phyloP scores from a whole-genome alignment of 2,329 filamentous ascomycete genomes.

The Hypoxylon sp. region DNA sequence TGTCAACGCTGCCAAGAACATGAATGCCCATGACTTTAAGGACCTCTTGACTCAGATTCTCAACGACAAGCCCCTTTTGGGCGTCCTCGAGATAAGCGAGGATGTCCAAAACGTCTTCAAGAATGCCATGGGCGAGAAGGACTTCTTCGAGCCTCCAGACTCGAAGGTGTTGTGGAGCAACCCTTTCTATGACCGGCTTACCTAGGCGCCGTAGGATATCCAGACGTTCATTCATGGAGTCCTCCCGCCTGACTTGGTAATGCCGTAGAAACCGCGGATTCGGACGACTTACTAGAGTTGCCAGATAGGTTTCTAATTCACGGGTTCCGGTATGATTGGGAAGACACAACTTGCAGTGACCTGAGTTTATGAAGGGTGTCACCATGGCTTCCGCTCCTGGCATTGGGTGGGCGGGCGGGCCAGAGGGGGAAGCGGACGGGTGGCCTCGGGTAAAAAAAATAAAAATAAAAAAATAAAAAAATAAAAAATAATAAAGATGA shows the following conservation, averaged over 20 bases:
- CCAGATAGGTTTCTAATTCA: no score
- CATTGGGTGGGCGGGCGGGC: no score
- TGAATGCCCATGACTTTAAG: background rate
- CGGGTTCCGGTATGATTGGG: background rate
- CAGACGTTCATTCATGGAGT: background rate
- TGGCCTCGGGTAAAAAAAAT: no score
- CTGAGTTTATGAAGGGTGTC: no score
- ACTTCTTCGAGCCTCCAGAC: background rate
- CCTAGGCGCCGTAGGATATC: background rate
- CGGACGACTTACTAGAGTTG: background rate
- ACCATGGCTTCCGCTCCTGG: no score
- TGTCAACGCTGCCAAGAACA: background rate
- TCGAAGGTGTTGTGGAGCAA: slow-evolving; percentile 21
- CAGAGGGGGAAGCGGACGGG: no score
- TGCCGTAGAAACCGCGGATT: background rate
- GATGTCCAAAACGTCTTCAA: slow-evolving; percentile 4
- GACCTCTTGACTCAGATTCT: background rate
- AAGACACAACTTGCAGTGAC: no score
- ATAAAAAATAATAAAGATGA: no score
- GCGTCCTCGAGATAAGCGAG: background rate
- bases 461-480: no score
- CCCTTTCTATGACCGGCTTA: slow-evolving; percentile 24
- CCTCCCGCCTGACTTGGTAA: background rate
- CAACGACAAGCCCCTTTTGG: background rate
- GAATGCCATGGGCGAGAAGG: background rate